Evolutionary conservation across 768 basidiomycete species (phyloP).

Genomic region (Suillus discolor): DNA sequence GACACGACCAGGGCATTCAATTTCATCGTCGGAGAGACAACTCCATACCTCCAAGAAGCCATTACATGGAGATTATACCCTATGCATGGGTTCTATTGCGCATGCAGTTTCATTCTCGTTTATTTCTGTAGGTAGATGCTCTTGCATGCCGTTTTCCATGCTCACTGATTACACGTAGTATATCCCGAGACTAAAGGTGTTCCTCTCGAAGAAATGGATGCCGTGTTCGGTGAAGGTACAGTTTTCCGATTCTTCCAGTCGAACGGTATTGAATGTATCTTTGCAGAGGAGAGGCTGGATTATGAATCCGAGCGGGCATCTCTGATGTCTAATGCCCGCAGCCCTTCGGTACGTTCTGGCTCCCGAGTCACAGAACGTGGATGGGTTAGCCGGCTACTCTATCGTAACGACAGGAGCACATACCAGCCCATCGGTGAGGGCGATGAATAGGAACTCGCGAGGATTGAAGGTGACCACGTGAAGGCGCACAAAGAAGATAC

Average conservation of each 20-base stretch:
- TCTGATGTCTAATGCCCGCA: constrained; percentile 43
- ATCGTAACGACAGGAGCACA: constrained; percentile 40
- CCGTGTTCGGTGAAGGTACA: constrained; percentile 83
- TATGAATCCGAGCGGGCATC: constrained; percentile 68
- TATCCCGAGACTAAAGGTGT: constrained; percentile 89
- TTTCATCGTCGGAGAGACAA: constrained; percentile 86
- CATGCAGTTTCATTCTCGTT: constrained; percentile 82
- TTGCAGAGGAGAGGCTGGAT: constrained; percentile 60
- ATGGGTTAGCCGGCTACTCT: constrained; percentile 56
- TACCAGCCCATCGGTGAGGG: constrained; percentile 51
- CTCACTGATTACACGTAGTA: constrained; percentile 44
- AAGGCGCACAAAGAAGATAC: constrained; percentile 29
- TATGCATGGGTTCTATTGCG: constrained; percentile 94
- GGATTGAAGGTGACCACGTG: constrained; percentile 43
- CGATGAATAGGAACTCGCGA: constrained; percentile 61
- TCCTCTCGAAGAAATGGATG: constrained; percentile 90
- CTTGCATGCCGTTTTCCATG: background rate
- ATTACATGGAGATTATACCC: constrained; percentile 93
- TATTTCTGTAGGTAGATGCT: constrained; percentile 65
- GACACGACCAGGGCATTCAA: constrained; percentile 64
- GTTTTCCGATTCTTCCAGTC: background rate
- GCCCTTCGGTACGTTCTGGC: constrained; percentile 35
- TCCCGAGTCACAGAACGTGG: constrained; percentile 33
- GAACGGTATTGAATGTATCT: constrained; percentile 20
- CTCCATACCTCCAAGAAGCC: constrained; percentile 82